phyloP scores from a whole-genome alignment of 2,329 filamentous ascomycete genomes.

The Colletotrichum simmondsii region DNA sequence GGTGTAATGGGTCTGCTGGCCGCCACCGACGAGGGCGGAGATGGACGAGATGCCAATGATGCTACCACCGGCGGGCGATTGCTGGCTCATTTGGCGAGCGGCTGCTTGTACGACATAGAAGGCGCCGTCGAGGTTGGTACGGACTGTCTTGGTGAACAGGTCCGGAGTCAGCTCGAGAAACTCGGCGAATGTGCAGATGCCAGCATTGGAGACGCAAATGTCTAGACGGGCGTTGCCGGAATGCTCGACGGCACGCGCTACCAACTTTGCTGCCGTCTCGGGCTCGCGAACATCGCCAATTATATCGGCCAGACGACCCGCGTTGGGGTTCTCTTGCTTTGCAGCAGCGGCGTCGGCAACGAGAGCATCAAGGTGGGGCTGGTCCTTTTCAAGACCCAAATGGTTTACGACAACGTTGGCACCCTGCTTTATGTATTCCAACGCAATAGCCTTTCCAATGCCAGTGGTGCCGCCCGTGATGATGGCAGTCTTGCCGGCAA shows the following conservation, averaged over 20 bases:
- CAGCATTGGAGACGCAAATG: conserved; percentile 89
- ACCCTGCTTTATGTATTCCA: conserved; percentile 82
- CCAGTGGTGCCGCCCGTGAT: conserved; percentile 90
- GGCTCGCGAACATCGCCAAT: conserved; percentile 82
- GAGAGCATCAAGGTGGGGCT: conserved; percentile 63
- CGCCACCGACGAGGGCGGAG: conserved; percentile 81
- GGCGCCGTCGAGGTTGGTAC: conserved; percentile 87
- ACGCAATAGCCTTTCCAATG: conserved; percentile 86
- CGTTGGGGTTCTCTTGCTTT: conserved; percentile 53
- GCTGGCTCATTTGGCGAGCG: conserved; percentile 80
- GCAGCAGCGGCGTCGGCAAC: conserved; percentile 62
- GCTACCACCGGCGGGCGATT: conserved; percentile 75
- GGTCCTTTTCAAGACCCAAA: conserved; percentile 68
- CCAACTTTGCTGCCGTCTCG: conserved; percentile 75
- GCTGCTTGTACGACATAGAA: conserved; percentile 90
- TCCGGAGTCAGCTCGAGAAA: conserved; percentile 80
- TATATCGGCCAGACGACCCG: conserved; percentile 72
- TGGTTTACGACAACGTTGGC: conserved; percentile 86
- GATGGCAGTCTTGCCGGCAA: conserved; percentile 81
- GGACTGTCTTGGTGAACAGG: conserved; percentile 77
- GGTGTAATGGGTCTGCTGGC: conserved; percentile 85
- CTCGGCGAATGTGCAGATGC: conserved; percentile 88
- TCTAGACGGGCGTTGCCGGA: conserved; percentile 70
- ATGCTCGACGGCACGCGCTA: conserved; percentile 71
- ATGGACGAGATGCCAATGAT: conserved; percentile 84